Base-by-base conservation (phyloP, 1,284 basidiomycete species). In the Tylopilus sp. region DNA sequence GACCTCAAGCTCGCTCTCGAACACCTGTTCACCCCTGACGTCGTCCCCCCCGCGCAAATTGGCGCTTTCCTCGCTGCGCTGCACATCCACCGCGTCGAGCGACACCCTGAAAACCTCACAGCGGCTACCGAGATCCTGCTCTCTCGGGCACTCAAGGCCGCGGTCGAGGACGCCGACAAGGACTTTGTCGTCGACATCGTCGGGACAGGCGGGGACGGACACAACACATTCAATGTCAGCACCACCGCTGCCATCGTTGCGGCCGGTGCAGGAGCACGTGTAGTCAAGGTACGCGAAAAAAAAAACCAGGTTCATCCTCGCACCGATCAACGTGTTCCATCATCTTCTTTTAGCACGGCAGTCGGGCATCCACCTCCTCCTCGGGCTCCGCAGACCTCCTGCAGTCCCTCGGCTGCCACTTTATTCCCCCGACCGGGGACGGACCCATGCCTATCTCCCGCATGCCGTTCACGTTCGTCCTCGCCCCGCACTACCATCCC, bases 161-260 rank as follows among this genome's bases (percentile, higher is more conserved):
- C 69, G 1, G 73, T 91, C 30, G 74, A 81, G 52, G 78, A 79
- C 42, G 64, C 63, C 5, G 80, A 82, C 38, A 66, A 71, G 4
- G 83, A 86, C 59, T 86, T 86, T 54, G 73, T 88, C 21, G 86
- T 89, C 23, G 85, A 87, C 59, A 85, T 86, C 45, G 79, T 81
- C 34, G 78, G 60, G 15, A 69, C 64, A 0, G 96, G 96, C n/a
- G 96, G 96, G 11, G 96, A 98, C 70, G 95, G 95, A 0, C 86
- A 96, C 71, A 92, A 98, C 63, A 89, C 96, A 0, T 99, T 96
- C 78, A 98, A 99, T 67, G 95, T 98, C 38, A 96, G 92, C 61
- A 98, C 96, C 0, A 90, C 93, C 0, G 96, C 96, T 2, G 94
- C 84, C 4, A 82, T 99, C 52, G 92, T 99, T 16, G 95, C 95